Conservation (phyloP, 306 rosid species). For the Pachyrhizus erosus region DNA sequence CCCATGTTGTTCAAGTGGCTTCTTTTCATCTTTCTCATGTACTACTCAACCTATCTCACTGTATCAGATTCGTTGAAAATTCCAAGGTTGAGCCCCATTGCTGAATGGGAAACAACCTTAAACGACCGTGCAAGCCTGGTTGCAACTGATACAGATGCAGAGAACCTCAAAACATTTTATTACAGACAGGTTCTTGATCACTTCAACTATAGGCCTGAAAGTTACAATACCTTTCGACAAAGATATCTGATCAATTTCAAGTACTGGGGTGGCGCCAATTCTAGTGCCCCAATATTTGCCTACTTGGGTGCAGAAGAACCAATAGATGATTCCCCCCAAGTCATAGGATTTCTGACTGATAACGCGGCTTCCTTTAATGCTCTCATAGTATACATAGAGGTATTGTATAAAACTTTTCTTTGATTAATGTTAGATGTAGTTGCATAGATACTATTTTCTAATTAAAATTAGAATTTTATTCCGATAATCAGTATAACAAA, state of each 20-base stretch:
- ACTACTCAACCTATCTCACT: conserved; percentile 35
- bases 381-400: conserved; percentile 74
- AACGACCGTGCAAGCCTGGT: conserved; percentile 16
- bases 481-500: too few relatives aligned
- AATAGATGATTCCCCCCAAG: conserved; percentile 39
- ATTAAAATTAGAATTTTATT: too few relatives aligned
- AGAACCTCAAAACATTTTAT: conserved; percentile 55
- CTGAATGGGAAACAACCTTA: conserved; percentile 41
- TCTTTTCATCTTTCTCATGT: conserved; percentile 36
- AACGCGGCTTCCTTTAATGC: conserved; percentile 70
- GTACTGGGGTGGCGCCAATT: conserved; percentile 74
- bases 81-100: conserved; percentile 64
- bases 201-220: conserved; percentile 70
- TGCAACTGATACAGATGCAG: not conserved
- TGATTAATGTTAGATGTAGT: too few relatives aligned
- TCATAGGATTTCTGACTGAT: conserved; percentile 64
- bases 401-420: not conserved
- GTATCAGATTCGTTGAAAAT: conserved; percentile 34
- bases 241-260: conserved; percentile 67
- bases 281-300: conserved; percentile 68
- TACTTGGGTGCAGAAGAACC: conserved; percentile 70
- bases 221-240: conserved; percentile 67
- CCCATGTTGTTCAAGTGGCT: conserved; percentile 28
- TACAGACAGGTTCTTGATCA: conserved; percentile 73
- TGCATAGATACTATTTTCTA: too few relatives aligned